Percentiles rank a stretch among this genome's conserved stretches.
Evolutionary conservation across 129 eudicot species (phyloP).

Genomic region (Deinandra increscens): DNA sequence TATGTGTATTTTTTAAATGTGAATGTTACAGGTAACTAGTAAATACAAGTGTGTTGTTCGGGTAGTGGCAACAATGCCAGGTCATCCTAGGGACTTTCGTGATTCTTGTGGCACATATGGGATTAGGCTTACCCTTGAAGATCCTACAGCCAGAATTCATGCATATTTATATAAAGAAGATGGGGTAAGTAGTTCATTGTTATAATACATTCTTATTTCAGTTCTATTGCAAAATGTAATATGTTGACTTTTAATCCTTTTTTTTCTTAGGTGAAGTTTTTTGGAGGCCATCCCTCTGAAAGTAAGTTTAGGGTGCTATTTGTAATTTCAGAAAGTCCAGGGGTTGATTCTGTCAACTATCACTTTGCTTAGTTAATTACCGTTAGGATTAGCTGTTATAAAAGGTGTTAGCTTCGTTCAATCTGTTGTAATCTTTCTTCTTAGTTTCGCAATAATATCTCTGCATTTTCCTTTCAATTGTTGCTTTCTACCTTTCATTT

Average conservation of each 20-base stretch:
- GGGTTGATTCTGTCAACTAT: too few species aligned
- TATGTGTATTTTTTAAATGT: neutral
- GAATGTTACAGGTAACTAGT: conserved; percentile 55
- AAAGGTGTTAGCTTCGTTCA: too few species aligned
- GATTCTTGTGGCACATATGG: conserved; percentile 61
- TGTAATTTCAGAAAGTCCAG: too few species aligned
- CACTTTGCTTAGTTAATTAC: too few species aligned
- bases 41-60: conserved; percentile 84
- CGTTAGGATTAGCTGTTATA: too few species aligned
- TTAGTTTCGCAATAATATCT: too few species aligned
- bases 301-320: too few species aligned
- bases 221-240: neutral
- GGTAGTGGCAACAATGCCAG: conserved; percentile 62
- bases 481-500: too few species aligned
- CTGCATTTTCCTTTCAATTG: too few species aligned
- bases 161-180: conserved; percentile 71
- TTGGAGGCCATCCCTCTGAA: conserved; percentile 47
- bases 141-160: conserved; percentile 85
- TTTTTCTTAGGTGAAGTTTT: conserved; percentile 48
- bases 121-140: conserved; percentile 80
- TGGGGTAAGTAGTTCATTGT: conserved; percentile 41
- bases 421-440: too few species aligned
- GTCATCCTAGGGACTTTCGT: conserved; percentile 55
- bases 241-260: neutral
- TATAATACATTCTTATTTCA: too few species aligned